phyloP scores from a whole-genome alignment of 106 monocot genomes.

The Narthecium ossifragum region DNA sequence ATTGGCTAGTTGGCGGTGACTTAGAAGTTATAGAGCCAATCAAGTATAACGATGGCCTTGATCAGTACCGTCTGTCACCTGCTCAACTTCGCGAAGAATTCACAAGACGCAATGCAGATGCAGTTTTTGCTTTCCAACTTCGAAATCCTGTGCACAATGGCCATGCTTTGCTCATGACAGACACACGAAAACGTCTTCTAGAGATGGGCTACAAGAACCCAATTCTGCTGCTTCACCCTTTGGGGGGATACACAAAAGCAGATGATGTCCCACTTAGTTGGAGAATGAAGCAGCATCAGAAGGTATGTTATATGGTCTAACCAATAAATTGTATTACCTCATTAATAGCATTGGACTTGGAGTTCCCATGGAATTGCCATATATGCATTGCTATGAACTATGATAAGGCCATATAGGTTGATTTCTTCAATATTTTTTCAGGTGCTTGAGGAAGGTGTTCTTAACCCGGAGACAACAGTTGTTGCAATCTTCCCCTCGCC shows the following conservation, averaged over 20 bases:
- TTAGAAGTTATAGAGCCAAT: conserved; percentile 33
- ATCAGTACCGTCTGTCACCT: conserved; percentile 33
- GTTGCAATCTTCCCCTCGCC: conserved; percentile 93
- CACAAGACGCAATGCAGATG: conserved; percentile 34
- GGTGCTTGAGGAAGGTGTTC: conserved; percentile 93
- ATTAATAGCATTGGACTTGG: too few relatives aligned
- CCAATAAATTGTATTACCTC: too few relatives aligned
- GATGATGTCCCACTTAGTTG: conserved; percentile 40
- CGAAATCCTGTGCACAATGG: conserved; percentile 40
- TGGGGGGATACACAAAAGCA: conserved; percentile 38
- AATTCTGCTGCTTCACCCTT: conserved; percentile 28
- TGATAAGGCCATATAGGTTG: too few relatives aligned
- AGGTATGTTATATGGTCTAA: conserved; percentile 22
- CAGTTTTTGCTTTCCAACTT: conserved; percentile 39
- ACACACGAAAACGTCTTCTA: conserved; percentile 28
- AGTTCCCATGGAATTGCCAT: too few relatives aligned
- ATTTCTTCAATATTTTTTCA: conserved; percentile 12
- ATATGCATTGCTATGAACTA: too few relatives aligned
- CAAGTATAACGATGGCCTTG: conserved; percentile 34
- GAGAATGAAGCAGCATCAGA: conserved; percentile 41
- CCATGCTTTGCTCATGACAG: conserved; percentile 39
- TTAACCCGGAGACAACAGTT: conserved; percentile 87
- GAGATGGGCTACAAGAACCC: conserved; percentile 45
- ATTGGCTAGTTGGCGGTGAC: conserved; percentile 37
- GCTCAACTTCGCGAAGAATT: conserved; percentile 33